These are phyloP conservation scores for Fagopyrum homotropicum DNA, from an alignment of 148 eudicot species.

Conservation along the genomic window DNA sequence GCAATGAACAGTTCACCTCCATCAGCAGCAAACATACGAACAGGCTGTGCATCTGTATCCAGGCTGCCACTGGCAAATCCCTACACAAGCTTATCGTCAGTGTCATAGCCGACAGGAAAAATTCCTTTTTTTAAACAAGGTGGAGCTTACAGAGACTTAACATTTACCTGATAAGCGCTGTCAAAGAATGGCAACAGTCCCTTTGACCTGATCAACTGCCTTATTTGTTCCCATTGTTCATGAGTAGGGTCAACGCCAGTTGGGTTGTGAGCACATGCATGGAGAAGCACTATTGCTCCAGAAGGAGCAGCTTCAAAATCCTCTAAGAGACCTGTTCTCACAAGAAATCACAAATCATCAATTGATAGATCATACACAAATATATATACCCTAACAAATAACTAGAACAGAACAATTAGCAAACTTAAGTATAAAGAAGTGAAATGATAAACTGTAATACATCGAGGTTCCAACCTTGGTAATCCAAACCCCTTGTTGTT, in stretches of 20 bases:
- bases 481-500: conserved; percentile 74
- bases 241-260: conserved; percentile 55
- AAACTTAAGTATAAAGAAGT: neutral
- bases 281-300: conserved; percentile 85
- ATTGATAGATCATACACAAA: neutral
- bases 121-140: neutral
- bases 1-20: conserved; percentile 50
- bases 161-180: conserved; percentile 49
- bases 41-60: conserved; percentile 43
- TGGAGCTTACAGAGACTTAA: neutral
- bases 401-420: neutral
- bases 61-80: conserved; percentile 59
- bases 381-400: neutral
- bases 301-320: conserved; percentile 90
- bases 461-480: conserved; percentile 46
- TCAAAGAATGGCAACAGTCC: conserved; percentile 60
- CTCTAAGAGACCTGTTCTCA: conserved; percentile 63
- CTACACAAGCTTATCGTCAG: conserved; percentile 15
- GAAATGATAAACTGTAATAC: neutral
- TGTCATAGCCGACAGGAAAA: neutral
- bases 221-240: conserved; percentile 58
- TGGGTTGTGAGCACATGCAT: conserved; percentile 61
- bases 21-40: conserved; percentile 49
- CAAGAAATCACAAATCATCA: conserved; percentile 12
- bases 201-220: conserved; percentile 76